Percentiles rank a stretch among this genome's conserved stretches.
phyloP scores from a whole-genome alignment of 768 basidiomycete genomes.

The Asterophora parasitica region DNA sequence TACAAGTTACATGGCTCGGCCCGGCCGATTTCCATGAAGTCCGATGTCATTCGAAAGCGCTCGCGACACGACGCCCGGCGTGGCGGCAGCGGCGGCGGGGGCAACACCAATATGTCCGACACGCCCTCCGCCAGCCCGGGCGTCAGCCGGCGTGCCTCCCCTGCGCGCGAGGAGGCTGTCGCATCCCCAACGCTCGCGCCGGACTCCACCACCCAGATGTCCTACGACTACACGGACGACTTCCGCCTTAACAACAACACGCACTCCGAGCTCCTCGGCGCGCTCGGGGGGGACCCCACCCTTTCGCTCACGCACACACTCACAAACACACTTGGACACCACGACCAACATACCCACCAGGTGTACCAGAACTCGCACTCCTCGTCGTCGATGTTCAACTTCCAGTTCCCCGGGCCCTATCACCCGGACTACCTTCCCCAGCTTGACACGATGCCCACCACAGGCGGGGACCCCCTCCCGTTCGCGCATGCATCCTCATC shows the following conservation, averaged over 20 bases:
- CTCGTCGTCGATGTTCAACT: conserved; percentile 34
- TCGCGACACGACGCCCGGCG: conserved; percentile 77
- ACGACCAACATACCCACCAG: no score
- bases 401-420: conserved; percentile 64
- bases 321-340: no score
- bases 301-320: no score
- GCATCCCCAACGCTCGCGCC: conserved; percentile 64
- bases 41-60: conserved; percentile 84
- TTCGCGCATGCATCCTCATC: no score
- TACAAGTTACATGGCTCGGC: conserved; percentile 84
- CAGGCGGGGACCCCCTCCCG: conserved; percentile 53
- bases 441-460: conserved; percentile 38
- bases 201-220: conserved; percentile 60
- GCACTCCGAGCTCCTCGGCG: conserved; percentile 52
- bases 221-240: conserved; percentile 46
- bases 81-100: conserved; percentile 22
- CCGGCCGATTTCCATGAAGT: conserved; percentile 88
- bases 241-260: conserved; percentile 27
- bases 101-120: conserved; percentile 42
- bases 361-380: no score
- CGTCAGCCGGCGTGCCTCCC: conserved; percentile 69
- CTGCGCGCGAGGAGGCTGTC: conserved; percentile 52
- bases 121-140: conserved; percentile 75
- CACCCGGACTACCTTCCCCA: conserved; percentile 68
- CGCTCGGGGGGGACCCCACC: conserved; percentile 32